These are phyloP conservation scores for Chloranthus sessilifolius DNA, from an alignment of 164 flowering plant genomes.

Conservation along the genomic window DNA sequence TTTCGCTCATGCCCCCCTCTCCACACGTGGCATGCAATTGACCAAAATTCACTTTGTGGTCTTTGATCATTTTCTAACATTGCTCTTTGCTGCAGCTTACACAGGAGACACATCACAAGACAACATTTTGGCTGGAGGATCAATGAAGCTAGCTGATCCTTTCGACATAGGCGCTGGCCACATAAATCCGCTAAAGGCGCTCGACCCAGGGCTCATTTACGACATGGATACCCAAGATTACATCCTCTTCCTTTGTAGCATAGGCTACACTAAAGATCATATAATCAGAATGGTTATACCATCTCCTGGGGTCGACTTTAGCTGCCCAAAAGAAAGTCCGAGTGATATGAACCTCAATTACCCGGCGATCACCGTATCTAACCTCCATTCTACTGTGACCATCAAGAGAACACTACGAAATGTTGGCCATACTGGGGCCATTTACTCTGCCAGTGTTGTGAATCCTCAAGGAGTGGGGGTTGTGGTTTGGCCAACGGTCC, in stretches of 20 bases:
- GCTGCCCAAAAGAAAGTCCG: conserved; percentile 19
- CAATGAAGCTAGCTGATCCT: conserved; percentile 35
- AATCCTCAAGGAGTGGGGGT: conserved; percentile 58
- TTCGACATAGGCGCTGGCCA: conserved; percentile 78
- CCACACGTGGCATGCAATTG: no score
- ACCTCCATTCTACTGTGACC: conserved; percentile 32
- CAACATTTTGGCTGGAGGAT: conserved; percentile 40
- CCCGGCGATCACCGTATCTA: conserved; percentile 51
- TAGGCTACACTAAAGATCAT: conserved; percentile 41
- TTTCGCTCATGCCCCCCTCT: no score
- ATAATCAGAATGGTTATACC: conserved; percentile 25
- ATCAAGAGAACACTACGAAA: conserved; percentile 47
- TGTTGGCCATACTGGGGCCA: conserved; percentile 30
- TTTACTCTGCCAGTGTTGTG: conserved; percentile 33
- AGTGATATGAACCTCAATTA: conserved; percentile 37
- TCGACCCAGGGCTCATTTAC: conserved; percentile 70
- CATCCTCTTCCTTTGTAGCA: conserved; percentile 47
- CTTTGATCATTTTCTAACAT: neutral
- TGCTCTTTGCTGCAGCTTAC: conserved; percentile 31
- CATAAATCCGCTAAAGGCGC: conserved; percentile 51
- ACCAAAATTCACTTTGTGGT: no score
- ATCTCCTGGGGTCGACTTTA: conserved; percentile 7
- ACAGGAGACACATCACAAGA: conserved; percentile 38
- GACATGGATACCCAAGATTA: conserved; percentile 49
- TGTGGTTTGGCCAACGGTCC: conserved; percentile 44